Evolutionary conservation across 371 early-diverging fungal species (phyloP), one percentile per base, ranked within the genome.

Genomic region (Zopfochytrium polystomum): DNA sequence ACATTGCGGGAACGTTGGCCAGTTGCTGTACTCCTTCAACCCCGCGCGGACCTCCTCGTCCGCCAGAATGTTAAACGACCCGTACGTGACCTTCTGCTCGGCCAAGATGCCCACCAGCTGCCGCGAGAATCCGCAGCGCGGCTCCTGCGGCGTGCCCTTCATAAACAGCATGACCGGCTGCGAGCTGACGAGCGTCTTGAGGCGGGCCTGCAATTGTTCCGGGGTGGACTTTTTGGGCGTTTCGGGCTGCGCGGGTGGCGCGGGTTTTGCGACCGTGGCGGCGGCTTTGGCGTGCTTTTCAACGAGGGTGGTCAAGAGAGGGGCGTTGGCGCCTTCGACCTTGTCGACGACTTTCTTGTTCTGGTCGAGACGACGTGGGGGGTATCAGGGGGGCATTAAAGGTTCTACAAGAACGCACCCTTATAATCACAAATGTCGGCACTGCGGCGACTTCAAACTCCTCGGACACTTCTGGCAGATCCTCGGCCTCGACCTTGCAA

Each of bases 401-500:
- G 42, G 42, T 9, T n/a, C 42, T 11, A 9, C n/a, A 26, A 48
- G n/a, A 48, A 48, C 23, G 48, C 79, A 88, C 90, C 85, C 87
- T 85, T 49, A 93, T 63, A 42, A 97, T 62, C 18, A 94, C 72
- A 72, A 95, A 91, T 6, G 91, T 86, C 15, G 97, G 97, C 0
- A 97, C 97, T 2, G 95, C 87, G 15, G 85, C 85, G 66, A 96
- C 89, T 64, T 93, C 95, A 62, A 83, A 88, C 15, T 77, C 68
- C 66, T 92, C 93, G 29, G 94, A 90, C 35, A 91, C 79, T 48
- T 93, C 94, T 9, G 90, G 85, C 58, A 88, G 87, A 65, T 88
- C 80, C 72, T 96, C 97, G 7, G 97, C 96, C 69, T 95, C 95
- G 53, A 93, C 91, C 84, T n/a, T n/a, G n/a, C n/a, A n/a, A n/a